Conservation (phyloP, 2,329 filamentous ascomycete species). For the Colletotrichum eleusines region DNA sequence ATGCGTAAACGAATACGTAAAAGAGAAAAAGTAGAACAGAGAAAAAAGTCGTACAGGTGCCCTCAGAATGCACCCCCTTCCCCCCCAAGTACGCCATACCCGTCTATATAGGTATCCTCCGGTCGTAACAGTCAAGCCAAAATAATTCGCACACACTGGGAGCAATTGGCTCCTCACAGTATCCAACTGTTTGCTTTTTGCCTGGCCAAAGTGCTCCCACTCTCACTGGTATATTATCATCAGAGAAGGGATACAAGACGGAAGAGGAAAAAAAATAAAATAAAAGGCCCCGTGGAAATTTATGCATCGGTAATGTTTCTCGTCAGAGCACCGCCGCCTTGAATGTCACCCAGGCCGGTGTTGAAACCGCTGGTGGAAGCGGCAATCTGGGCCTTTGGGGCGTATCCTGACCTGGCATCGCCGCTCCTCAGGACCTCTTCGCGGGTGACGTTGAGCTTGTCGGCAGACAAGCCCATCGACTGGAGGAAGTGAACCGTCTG, state of each 20-base stretch:
- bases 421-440: slow-evolving; percentile 46
- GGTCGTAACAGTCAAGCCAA: neutral
- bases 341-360: slow-evolving; percentile 29
- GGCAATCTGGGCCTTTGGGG: slow-evolving; percentile 19
- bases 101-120: slow-evolving; percentile 36
- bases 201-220: slow-evolving; percentile 9
- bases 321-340: slow-evolving; percentile 31
- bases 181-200: slow-evolving; percentile 8
- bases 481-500: slow-evolving; percentile 61
- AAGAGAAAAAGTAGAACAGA: slow-evolving; percentile 8
- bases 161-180: slow-evolving; percentile 6
- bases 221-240: slow-evolving; percentile 8
- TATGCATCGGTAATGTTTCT: slow-evolving; percentile 31
- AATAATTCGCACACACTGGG: slow-evolving; percentile 17
- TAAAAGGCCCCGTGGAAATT: neutral
- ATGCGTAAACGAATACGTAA: slow-evolving; percentile 12
- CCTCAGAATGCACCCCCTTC: slow-evolving; percentile 17
- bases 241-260: neutral
- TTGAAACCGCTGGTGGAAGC: slow-evolving; percentile 31
- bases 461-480: slow-evolving; percentile 58
- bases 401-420: slow-evolving; percentile 21
- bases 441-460: slow-evolving; percentile 47
- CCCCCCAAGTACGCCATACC: slow-evolving; percentile 35
- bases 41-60: slow-evolving; percentile 36
- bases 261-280: neutral